Evolutionary conservation across 805 yeast species (phyloP).

Genomic region (Hyphopichia homilentoma): DNA sequence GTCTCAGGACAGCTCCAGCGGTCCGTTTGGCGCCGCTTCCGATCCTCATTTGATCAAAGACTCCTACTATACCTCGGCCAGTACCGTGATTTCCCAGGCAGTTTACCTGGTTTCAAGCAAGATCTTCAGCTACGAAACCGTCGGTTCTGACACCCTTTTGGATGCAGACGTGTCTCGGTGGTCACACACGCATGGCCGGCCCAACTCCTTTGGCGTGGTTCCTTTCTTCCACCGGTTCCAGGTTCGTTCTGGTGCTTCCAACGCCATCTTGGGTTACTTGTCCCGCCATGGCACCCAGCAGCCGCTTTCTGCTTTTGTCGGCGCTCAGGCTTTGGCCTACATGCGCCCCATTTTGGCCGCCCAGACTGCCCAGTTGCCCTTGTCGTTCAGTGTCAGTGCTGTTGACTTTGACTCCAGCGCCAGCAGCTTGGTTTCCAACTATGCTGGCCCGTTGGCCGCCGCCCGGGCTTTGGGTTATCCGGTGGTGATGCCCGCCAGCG

Average conservation of each 20-base stretch:
- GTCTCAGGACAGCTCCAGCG: too few relatives aligned
- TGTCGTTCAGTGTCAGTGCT: slow-evolving; percentile 73
- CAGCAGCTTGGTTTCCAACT: slow-evolving; percentile 59
- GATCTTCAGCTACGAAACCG: slow-evolving; percentile 67
- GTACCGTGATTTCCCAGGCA: slow-evolving; percentile 51
- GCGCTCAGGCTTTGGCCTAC: slow-evolving; percentile 63
- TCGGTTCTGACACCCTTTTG: slow-evolving; percentile 57
- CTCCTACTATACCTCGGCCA: slow-evolving; percentile 51
- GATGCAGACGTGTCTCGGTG: slow-evolving; percentile 61
- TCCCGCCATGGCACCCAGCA: slow-evolving; percentile 28
- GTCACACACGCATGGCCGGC: slow-evolving; percentile 46
- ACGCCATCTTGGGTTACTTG: slow-evolving; percentile 71
- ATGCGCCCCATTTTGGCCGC: slow-evolving; percentile 59
- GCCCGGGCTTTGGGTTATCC: slow-evolving; percentile 65
- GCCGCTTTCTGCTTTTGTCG: slow-evolving; percentile 49
- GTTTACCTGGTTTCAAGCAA: slow-evolving; percentile 48
- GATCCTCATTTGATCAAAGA: slow-evolving; percentile 52
- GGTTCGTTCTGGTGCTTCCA: slow-evolving; percentile 81
- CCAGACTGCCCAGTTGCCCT: slow-evolving; percentile 40
- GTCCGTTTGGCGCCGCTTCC: slow-evolving; percentile 60
- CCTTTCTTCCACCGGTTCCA: slow-evolving; percentile 64
- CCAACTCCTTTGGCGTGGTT: slow-evolving; percentile 51
- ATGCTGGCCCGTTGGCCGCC: slow-evolving; percentile 53
- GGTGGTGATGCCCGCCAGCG: slow-evolving; percentile 62
- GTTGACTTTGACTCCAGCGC: slow-evolving; percentile 59